Evolutionary conservation across 2,329 filamentous ascomycete species (phyloP).

Genomic region (Penicillium verrucosum): DNA sequence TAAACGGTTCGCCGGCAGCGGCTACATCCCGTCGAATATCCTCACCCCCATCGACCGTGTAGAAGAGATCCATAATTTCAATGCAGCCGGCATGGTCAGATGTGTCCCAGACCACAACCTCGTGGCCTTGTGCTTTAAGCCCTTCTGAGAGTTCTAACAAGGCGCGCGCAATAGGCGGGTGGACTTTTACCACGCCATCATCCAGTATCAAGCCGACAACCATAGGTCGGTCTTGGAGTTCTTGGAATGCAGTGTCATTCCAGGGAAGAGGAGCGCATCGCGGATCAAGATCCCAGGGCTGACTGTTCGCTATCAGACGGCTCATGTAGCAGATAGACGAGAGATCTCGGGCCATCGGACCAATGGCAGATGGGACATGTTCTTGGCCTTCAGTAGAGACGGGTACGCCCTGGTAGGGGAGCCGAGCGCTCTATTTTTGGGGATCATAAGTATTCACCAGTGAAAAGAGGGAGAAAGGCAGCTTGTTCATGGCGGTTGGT

Average conservation of each 20-base stretch:
- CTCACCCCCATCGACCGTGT: constrained; percentile 61
- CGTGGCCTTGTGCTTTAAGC: constrained; percentile 51
- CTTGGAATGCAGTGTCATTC: constrained; percentile 47
- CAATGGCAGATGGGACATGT: constrained; percentile 61
- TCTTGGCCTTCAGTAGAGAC: constrained; percentile 64
- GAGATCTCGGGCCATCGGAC: constrained; percentile 56
- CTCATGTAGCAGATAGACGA: constrained; percentile 51
- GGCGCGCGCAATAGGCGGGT: constrained; percentile 53
- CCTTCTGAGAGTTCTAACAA: constrained; percentile 36
- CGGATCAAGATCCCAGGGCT: constrained; percentile 56
- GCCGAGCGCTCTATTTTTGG: constrained; percentile 49
- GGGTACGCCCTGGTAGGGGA: constrained; percentile 58
- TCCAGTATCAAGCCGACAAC: constrained; percentile 52
- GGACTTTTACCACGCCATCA: constrained; percentile 54
- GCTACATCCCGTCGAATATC: constrained; percentile 57
- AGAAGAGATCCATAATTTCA: constrained; percentile 59
- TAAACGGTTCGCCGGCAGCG: constrained; percentile 57
- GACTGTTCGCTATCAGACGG: constrained; percentile 46
- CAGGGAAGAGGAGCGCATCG: constrained; percentile 54
- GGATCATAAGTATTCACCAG: not conserved
- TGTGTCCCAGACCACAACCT: constrained; percentile 54
- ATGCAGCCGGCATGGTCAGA: constrained; percentile 53
- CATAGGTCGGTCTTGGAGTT: constrained; percentile 44
- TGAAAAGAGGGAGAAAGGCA: not conserved
- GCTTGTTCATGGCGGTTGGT: constrained; percentile 10